Evolutionary conservation across 1,139 yeast species (phyloP), one percentile per base, ranked within the genome.

Genomic region (Magnusiomyces magnusii): DNA sequence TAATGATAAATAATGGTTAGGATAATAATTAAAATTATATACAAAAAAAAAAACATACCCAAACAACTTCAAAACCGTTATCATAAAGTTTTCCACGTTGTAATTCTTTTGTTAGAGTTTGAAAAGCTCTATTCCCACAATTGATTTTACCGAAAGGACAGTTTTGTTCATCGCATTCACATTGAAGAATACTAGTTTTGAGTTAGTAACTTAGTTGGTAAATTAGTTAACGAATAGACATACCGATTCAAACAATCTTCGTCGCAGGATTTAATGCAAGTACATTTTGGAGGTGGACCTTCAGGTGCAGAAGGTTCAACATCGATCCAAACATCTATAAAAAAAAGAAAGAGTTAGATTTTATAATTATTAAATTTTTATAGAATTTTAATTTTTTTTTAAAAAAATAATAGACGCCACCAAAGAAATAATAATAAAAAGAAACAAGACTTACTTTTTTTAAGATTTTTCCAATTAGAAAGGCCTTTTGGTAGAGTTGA

Each of bases 91-190:
- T 65, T 1, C 70, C 66, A 1, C 58, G 54, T 0, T 60, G 61
- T 2, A 66, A 53, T 13, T 67, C 61, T 44, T 62, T 61, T 9
- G 65, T 59, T 19, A 69, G 60, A 2, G 58, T 57, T 31, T 71
- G 70, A 54, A 76, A 66, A 17, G 70, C 71, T 21, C 78, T 64
- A 57, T 76, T 76, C 2, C 77, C 77, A 62, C 79, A 76, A 56
- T 74, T 71, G 1, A 58, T 58, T 1, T 63, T 58, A 1, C 73
- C 73, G 50, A 71, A 66, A 0, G 73, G 71, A 63, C 79, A 76
- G 57, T 67, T 70, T 1, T 55, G 41, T 1, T 67, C 55, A 47
- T 71, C 71, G 57, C 80, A 76, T 61, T 76, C 80, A 47, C 66
- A 66, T 53, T 71, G 73, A 2, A 71, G 63, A 3, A 68, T 58